Base-by-base conservation (phyloP, 768 basidiomycete genomes). In the Chlorophyllum brunneum region DNA sequence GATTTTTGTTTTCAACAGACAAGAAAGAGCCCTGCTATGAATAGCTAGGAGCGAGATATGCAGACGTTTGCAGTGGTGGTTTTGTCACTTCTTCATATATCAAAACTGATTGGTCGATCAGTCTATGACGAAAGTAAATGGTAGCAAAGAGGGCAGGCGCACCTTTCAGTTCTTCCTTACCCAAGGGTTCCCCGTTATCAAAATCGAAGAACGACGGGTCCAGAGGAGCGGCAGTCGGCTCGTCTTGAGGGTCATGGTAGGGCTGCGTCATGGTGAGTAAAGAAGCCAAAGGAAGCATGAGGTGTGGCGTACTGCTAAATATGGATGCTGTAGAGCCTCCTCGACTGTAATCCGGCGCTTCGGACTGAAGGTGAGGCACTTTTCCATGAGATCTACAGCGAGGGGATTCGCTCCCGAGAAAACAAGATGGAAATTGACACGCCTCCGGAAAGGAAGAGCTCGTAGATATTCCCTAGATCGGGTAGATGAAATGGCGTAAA, bases 161-260 rank as follows among this genome's bases (percentile, higher is more conserved):
- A 83, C 86, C 79, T 77, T 89, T 89, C 42, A 89, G 65, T 51
- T 80, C 74, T 58, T 87, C 86, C 60, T 85, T 89, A 15, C 77
- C 72, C 52, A 85, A 59, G 9, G 81, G 72, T 51, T 80, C 75
- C 1, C 85, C 84, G 50, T 83, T 81, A 58, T 92, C 89, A 61
- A 92, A 92, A 58, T 92, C 82, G 60, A 92, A 92, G 68, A 91
- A 92, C 1, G 79, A 79, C 0, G 90, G 83, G 47, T 89, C 83
- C 27, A 90, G 73, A 1, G 81, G 80, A 56, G 80, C 74, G 1
- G 94, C 92, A 1, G 81, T 79, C 0, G 95, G 94, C 63, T 97
- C 94, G 63, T 98, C 94, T 10, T 82, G 80, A 5, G 87, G 81
- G 61, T 95, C 94, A 56, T 95, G 92, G 60, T 94, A 93, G 0